Evolutionary conservation across 2,329 filamentous ascomycete genomes (phyloP), one percentile per base, ranked within the genome.

Genomic region (Capronia coronata): DNA sequence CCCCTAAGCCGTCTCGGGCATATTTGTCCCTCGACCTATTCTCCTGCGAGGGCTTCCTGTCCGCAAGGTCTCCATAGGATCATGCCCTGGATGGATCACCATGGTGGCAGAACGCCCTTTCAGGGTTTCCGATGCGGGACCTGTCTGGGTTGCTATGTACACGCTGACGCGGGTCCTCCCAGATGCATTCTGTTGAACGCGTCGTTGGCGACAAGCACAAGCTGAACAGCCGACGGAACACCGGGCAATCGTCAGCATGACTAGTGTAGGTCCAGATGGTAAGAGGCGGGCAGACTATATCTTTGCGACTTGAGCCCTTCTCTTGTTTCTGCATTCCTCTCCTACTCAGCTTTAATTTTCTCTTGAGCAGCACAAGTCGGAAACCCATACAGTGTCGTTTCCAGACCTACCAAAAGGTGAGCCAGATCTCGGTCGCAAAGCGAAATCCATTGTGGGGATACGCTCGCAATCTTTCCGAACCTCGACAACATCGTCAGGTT

Each of bases 1-100:
- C 7, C 32, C 42, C 43, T 54, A 46, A 52, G 37, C 52, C 52
- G 11, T 51, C 40, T 54, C 46, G 7, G 52, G 52, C 45, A 54
- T 51, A 29, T 46, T 51, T 19, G 35, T 51, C 52, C 52, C 47
- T 43, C 18, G 22, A 29, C 3, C 8, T 22, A n/a, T 43, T 13
- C 30, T 32, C 23, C 19, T 44, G 41, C 37, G 30, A 16, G 27
- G 8, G 6, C 43, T 10, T 14, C 7, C 37, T 11, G 18, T 39
- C 19, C 8, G 7, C 16, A n/a, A n/a, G 3, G 19, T 29, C 10
- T 27, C 34, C n/a, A 34, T 30, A 23, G 23, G 21, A 30, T n/a
- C n/a, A n/a, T 7, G 7, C 45, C 16, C 16, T 38, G 46, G 42
- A 41, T 53, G 40, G 29, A 23, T 29, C 30, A 34, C 22, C 18